A percentile compares a stretch with the other conserved stretches of the same genome.
Conservation (phyloP, 306 rosid genomes). For the Quercus mongolica region DNA sequence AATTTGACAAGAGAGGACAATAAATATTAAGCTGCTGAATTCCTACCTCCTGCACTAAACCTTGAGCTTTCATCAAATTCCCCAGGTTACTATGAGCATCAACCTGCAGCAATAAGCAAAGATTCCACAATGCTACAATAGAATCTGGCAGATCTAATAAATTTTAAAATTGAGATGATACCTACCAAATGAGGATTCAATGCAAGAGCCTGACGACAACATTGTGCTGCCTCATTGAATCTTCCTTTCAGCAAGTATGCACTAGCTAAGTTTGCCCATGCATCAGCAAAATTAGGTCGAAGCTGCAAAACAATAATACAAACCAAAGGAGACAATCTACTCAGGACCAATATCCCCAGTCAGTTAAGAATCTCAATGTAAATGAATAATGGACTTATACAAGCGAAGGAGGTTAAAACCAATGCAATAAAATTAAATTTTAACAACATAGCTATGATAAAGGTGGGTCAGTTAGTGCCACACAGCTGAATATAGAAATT, state of each 20-base stretch:
- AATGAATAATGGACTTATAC: neutral
- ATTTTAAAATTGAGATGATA: neutral
- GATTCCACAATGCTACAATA: neutral
- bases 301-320: conserved; percentile 53
- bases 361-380: neutral
- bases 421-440: neutral
- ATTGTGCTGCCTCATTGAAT: conserved; percentile 90
- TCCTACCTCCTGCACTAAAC: conserved; percentile 89
- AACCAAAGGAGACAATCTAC: conserved; percentile 7
- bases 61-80: conserved; percentile 63
- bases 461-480: neutral
- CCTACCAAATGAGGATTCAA: conserved; percentile 86
- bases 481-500: neutral
- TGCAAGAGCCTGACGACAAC: conserved; percentile 97
- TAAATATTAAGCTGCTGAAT: neutral
- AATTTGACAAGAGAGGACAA: neutral
- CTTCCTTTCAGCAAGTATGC: conserved; percentile 99
- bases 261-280: conserved; percentile 97
- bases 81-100: conserved; percentile 70
- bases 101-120: conserved; percentile 35
- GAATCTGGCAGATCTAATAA: neutral
- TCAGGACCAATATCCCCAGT: neutral
- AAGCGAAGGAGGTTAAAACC: neutral
- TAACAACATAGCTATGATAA: neutral
- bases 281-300: conserved; percentile 95